These are phyloP conservation scores for Arbutus unedo DNA, from an alignment of 148 eudicot species.

Conservation along the genomic window DNA sequence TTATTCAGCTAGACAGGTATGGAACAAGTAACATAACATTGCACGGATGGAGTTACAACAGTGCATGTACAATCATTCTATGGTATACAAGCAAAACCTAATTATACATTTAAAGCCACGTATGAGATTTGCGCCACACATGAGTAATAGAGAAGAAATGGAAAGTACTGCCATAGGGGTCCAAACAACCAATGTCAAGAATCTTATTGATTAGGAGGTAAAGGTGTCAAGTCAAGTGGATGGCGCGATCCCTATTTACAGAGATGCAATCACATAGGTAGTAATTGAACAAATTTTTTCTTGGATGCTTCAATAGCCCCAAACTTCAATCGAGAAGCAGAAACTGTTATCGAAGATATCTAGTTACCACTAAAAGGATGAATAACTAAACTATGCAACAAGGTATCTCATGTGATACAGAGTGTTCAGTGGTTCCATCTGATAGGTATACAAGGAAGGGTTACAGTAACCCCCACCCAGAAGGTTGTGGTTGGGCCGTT, in stretches of 20 bases:
- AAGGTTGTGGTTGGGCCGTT: no score
- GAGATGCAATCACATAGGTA: background rate
- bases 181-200: background rate
- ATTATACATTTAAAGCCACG: background rate
- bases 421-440: no score
- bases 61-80: background rate
- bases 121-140: no score
- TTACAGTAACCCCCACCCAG: no score
- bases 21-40: background rate
- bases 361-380: no score
- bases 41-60: background rate
- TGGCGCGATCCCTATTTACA: background rate
- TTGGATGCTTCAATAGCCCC: no score
- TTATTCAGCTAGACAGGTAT: background rate
- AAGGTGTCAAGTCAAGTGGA: conserved; percentile 5
- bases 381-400: no score
- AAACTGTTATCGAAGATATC: no score
- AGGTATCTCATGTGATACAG: no score
- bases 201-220: background rate
- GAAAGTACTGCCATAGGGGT: background rate
- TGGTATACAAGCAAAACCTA: background rate
- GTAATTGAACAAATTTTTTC: background rate
- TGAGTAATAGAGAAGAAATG: background rate
- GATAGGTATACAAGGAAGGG: no score
- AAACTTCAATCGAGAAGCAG: no score